Evolutionary conservation across 176 grass and related monocot genomes (phyloP), one percentile per base, ranked within the genome.

Genomic region (Zea luxurians): DNA sequence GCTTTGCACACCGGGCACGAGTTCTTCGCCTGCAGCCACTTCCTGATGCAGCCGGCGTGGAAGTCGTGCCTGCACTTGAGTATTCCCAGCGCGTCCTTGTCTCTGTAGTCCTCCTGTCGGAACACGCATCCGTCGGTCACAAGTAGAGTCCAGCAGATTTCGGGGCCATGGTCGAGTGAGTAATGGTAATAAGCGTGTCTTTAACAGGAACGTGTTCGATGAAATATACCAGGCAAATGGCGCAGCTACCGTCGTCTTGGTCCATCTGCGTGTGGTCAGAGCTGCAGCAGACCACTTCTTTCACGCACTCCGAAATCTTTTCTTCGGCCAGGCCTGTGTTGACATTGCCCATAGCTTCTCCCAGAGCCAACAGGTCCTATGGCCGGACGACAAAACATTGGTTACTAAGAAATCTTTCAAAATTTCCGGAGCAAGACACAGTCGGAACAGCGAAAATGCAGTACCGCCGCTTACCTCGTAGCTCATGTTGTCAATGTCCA

Each of bases 401-500:
- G 48, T 75, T 81, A 10, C 10, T 12, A 13, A 75, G 40, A 78
- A 49, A 70, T 4, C 42, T 17, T 21, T 27, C 27, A 6, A 50
- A 64, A 83, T 76, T 76, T 78, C 43, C 6, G 0, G 44, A 42
- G 52, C 53, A 52, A 15, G 54, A 78, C 27, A 40, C 4, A 68
- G 3, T 16, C 15, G 47, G 40, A 21, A 5, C 37, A 68, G 50
- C 55, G 71, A 82, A 78, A 78, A 46, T 34, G 13, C 71, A 59
- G 20, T 13, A 60, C 27, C 27, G 27, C 27, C 27, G 27, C 63
- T 61, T 79, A 96, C 96, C 88, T 99, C 96, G 53, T 99, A 99
- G 64, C 88, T 89, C 96, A 99, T 93, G 68, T 88, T 80, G 43
- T 99, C 96, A 79, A 91, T 82, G 81, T 99, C 93, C 12, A 99